phyloP scores from a whole-genome alignment of 495 filamentous ascomycete species.

The Neurospora intermedia region DNA sequence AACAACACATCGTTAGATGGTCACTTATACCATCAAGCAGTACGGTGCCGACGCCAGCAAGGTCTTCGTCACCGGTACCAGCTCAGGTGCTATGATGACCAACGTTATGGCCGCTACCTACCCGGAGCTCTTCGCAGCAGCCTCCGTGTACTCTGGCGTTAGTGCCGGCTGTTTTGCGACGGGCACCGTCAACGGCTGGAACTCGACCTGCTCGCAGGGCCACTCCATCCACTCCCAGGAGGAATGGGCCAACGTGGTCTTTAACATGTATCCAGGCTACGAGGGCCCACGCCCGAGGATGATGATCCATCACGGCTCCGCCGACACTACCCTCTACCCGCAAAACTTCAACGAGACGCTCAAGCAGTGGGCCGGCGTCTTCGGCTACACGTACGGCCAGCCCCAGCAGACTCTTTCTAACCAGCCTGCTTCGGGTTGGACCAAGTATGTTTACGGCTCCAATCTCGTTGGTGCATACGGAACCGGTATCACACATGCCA shows the following conservation, averaged over 20 bases:
- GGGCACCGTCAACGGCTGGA: slow-evolving; percentile 32
- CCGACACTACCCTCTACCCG: slow-evolving; percentile 38
- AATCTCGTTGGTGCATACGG: slow-evolving; percentile 31
- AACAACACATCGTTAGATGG: slow-evolving; percentile 31
- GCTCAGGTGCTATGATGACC: slow-evolving; percentile 40
- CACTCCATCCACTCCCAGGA: slow-evolving; percentile 25
- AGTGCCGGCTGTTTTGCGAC: too few relatives aligned
- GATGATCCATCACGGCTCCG: slow-evolving; percentile 43
- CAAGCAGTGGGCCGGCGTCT: slow-evolving; percentile 43
- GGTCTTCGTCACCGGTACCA: slow-evolving; percentile 43
- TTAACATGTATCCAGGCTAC: slow-evolving; percentile 38
- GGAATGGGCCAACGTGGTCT: slow-evolving; percentile 35
- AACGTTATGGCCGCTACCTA: slow-evolving; percentile 50
- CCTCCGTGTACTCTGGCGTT: slow-evolving; percentile 33
- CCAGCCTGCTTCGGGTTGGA: slow-evolving; percentile 24
- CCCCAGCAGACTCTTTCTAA: slow-evolving; percentile 20
- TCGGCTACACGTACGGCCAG: slow-evolving; percentile 27
- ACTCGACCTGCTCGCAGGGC: slow-evolving; percentile 33
- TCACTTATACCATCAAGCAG: slow-evolving; percentile 35
- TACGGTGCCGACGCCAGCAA: slow-evolving; percentile 39
- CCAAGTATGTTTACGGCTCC: slow-evolving; percentile 37
- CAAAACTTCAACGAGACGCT: slow-evolving; percentile 40
- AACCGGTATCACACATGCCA: slow-evolving; percentile 21
- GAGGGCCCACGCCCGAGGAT: slow-evolving; percentile 43
- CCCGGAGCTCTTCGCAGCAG: slow-evolving; percentile 46